Conservation (phyloP, 352 stramenopile species). For the Blastocystis sp. region DNA sequence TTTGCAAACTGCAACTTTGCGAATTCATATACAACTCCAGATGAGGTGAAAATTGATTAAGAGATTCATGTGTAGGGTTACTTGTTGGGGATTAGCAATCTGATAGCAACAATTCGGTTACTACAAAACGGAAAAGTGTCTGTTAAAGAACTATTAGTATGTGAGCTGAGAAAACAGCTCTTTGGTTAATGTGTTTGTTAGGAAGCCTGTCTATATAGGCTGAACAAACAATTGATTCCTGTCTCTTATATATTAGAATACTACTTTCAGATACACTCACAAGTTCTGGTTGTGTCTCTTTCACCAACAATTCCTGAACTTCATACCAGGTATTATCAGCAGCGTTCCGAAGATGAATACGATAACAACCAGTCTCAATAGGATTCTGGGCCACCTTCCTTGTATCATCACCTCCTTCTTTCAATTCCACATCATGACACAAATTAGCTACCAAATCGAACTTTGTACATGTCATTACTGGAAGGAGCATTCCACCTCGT, state of each 20-base stretch:
- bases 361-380: constrained; percentile 77
- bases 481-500: constrained; percentile 28
- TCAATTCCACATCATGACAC: constrained; percentile 77
- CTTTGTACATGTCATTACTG: constrained; percentile 69
- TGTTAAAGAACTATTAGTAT: background rate
- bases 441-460: constrained; percentile 96
- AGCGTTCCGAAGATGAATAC: constrained; percentile 87
- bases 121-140: background rate
- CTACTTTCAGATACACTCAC: constrained; percentile 90
- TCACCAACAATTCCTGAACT: constrained; percentile 91
- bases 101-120: background rate
- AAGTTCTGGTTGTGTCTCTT: constrained; percentile 91
- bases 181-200: background rate
- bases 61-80: background rate
- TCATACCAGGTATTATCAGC: constrained; percentile 92
- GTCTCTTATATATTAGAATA: constrained; percentile 75
- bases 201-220: too few relatives aligned
- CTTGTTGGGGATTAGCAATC: constrained; percentile 15
- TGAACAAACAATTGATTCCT: background rate
- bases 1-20: constrained; percentile 52
- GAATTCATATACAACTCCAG: background rate
- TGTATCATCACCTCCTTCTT: background rate
- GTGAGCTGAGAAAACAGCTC: background rate
- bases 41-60: background rate
- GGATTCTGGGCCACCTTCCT: background rate